phyloP scores from a whole-genome alignment of 2,329 filamentous ascomycete genomes.

The Penicillium sp. region DNA sequence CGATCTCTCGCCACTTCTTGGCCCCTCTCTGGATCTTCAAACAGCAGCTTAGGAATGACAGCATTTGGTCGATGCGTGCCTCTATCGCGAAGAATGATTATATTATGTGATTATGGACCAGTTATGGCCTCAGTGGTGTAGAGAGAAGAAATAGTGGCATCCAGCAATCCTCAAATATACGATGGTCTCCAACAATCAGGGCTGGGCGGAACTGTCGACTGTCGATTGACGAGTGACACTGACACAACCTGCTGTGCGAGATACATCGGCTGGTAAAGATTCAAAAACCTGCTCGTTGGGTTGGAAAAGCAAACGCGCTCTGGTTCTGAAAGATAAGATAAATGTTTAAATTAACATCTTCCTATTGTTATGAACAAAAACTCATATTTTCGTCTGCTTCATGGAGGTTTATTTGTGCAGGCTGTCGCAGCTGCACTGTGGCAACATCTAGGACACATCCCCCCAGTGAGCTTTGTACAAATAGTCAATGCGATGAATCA shows the following conservation, averaged over 20 bases:
- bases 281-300: not conserved
- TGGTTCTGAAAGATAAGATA: not conserved
- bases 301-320: not conserved
- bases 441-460: not conserved
- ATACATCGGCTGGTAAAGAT: not conserved
- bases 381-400: not conserved
- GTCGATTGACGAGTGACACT: not conserved
- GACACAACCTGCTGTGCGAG: not conserved
- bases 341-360: not conserved
- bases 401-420: not conserved
- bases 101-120: not conserved
- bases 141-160: not conserved
- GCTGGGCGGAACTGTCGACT: not conserved
- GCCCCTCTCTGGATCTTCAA: slow-evolving; percentile 7
- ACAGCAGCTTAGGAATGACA: slow-evolving; percentile 13
- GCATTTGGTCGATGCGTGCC: slow-evolving; percentile 6
- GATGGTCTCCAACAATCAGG: not conserved
- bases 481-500: not conserved
- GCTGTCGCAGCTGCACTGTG: not conserved
- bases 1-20: slow-evolving; percentile 13
- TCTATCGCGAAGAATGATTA: not conserved
- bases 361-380: too few relatives aligned
- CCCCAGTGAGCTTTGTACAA: not conserved
- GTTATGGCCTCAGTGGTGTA: not conserved
- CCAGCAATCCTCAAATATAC: not conserved